phyloP scores from a whole-genome alignment of 75 land plant genomes.

The Pinus albicaulis region DNA sequence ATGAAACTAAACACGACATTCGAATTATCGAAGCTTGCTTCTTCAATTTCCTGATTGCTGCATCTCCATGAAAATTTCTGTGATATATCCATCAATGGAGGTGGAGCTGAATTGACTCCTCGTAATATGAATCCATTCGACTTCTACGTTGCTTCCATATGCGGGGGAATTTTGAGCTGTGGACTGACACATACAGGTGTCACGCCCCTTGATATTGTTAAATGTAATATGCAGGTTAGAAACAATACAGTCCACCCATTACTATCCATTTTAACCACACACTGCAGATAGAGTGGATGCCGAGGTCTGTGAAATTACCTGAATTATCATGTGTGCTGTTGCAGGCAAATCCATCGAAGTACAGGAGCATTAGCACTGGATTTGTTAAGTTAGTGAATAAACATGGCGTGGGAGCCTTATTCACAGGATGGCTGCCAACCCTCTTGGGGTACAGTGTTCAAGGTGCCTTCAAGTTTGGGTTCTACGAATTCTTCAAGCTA shows the following conservation, averaged over 20 bases:
- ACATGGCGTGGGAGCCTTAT: constrained; percentile 24
- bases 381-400: constrained; percentile 17
- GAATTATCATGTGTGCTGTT: background rate
- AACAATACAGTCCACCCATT: background rate
- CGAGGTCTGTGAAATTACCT: no score
- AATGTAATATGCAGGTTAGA: constrained; percentile 43
- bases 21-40: no score
- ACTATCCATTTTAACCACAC: no score
- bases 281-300: no score
- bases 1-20: no score
- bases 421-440: constrained; percentile 37
- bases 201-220: constrained; percentile 37
- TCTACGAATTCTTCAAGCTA: constrained; percentile 44
- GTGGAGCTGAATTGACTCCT: background rate
- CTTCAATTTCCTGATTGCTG: no score
- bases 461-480: constrained; percentile 36
- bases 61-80: no score
- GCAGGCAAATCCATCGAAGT: constrained; percentile 34
- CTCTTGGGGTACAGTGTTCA: constrained; percentile 36
- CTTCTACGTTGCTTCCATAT: constrained; percentile 29
- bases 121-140: constrained; percentile 15
- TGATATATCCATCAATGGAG: no score
- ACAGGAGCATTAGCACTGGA: constrained; percentile 6
- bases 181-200: constrained; percentile 32
- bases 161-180: constrained; percentile 36